Percentiles rank a stretch among this genome's conserved stretches.
Conservation (phyloP, 2,329 filamentous ascomycete species). For the Fonsecaea erecta region DNA sequence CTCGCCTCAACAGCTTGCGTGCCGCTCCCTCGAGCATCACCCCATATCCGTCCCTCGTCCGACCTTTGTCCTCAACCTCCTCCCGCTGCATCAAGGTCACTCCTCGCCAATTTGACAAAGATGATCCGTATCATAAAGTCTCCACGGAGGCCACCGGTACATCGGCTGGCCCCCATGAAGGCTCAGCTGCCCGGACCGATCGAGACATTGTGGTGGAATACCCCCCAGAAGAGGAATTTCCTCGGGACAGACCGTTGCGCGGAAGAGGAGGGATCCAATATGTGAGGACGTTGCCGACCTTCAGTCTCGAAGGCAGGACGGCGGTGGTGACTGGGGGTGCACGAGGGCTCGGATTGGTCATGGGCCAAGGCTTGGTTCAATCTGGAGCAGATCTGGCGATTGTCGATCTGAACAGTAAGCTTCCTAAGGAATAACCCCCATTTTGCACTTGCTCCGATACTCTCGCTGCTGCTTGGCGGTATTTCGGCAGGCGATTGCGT, state of each 20-base stretch:
- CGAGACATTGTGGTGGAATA: slow-evolving; percentile 78
- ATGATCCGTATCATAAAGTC: slow-evolving; percentile 36
- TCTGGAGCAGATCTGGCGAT: slow-evolving; percentile 89
- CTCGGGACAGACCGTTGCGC: slow-evolving; percentile 70
- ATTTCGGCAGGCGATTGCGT: not conserved
- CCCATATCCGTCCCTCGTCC: slow-evolving; percentile 6
- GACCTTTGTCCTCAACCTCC: slow-evolving; percentile 22
- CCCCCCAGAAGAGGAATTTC: slow-evolving; percentile 75
- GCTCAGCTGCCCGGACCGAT: slow-evolving; percentile 78
- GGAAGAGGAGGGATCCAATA: slow-evolving; percentile 80
- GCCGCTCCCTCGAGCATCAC: not conserved
- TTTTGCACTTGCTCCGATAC: not conserved
- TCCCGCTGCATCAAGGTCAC: slow-evolving; percentile 14
- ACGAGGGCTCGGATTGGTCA: slow-evolving; percentile 84
- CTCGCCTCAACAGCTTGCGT: slow-evolving; percentile 1
- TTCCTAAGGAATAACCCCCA: not conserved
- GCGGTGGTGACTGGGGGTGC: slow-evolving; percentile 90
- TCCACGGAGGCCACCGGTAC: slow-evolving; percentile 41
- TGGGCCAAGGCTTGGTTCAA: slow-evolving; percentile 88
- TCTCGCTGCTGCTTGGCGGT: not conserved
- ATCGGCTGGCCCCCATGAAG: slow-evolving; percentile 55
- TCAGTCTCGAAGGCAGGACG: slow-evolving; percentile 83
- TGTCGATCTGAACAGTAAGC: slow-evolving; percentile 84
- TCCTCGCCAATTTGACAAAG: slow-evolving; percentile 11
- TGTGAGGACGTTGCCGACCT: slow-evolving; percentile 81